Conservation (phyloP, 495 filamentous ascomycete species). For the Cercophora newfieldiana region DNA sequence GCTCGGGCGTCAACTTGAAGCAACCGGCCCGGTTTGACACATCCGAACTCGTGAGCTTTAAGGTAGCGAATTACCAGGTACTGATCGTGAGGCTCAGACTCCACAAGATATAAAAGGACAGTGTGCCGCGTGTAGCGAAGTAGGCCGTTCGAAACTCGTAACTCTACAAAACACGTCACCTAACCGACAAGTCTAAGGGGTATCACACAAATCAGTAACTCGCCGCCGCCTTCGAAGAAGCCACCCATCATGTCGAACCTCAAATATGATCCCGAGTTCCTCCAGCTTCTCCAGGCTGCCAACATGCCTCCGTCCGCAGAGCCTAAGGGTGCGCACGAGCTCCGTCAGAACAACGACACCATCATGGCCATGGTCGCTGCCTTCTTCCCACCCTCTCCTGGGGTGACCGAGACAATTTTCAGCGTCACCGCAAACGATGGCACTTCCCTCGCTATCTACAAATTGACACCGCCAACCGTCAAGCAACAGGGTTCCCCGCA, state of each 20-base stretch:
- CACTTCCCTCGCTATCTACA: constrained; percentile 23
- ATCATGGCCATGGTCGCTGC: not conserved
- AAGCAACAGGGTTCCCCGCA: not conserved
- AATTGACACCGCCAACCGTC: constrained; percentile 19
- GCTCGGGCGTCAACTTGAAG: not conserved
- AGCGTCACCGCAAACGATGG: constrained; percentile 20
- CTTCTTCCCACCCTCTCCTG: not conserved
- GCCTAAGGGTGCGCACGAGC: constrained; percentile 3
- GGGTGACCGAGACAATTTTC: constrained; percentile 3
- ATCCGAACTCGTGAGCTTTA: not conserved
- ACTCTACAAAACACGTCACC: not conserved
- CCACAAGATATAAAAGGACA: too few species aligned
- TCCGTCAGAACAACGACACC: not conserved
- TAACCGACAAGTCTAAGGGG: not conserved
- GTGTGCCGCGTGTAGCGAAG: too few species aligned
- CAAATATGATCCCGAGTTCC: constrained; percentile 10
- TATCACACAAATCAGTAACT: not conserved
- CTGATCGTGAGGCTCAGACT: not conserved
- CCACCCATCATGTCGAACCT: constrained; percentile 6
- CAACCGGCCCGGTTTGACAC: not conserved
- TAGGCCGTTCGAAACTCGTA: not conserved
- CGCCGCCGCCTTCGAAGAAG: not conserved
- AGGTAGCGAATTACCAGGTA: too few species aligned
- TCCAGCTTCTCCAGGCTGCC: not conserved
- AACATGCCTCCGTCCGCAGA: not conserved